These are phyloP conservation scores for Cadophora gregata DNA, from an alignment of 2,329 filamentous ascomycete species.

Conservation along the genomic window DNA sequence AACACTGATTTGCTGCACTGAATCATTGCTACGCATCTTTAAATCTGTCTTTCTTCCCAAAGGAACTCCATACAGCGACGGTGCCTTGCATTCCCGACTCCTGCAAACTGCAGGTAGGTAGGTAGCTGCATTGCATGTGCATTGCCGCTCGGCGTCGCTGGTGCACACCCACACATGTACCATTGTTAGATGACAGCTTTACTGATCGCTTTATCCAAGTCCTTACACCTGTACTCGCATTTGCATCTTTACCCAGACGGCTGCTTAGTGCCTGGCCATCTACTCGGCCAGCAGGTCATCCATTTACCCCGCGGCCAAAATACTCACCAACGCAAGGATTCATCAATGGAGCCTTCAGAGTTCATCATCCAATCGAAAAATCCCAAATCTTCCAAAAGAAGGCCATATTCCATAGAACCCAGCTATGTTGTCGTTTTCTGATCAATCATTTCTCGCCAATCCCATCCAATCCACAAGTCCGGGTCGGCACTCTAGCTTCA, in stretches of 20 bases:
- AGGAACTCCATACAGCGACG: background rate
- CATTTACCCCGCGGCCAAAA: background rate
- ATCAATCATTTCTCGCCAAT: background rate
- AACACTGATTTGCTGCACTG: background rate
- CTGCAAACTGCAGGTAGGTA: background rate
- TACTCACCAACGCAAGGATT: background rate
- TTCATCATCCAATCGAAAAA: too few relatives aligned
- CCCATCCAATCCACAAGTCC: background rate
- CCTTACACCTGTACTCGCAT: background rate
- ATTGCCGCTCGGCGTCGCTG: background rate
- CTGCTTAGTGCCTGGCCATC: background rate
- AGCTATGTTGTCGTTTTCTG: background rate
- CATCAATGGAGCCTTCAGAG: too few relatives aligned
- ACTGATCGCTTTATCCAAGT: background rate
- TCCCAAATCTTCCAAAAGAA: background rate
- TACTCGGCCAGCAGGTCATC: background rate
- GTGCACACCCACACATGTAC: background rate
- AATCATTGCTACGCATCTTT: background rate
- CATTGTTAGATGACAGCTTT: background rate
- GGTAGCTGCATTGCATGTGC: background rate
- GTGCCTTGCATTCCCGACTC: conserved; percentile 1
- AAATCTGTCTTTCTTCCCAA: background rate
- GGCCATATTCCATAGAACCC: background rate
- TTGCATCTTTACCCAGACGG: background rate
- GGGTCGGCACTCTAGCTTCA: background rate